A percentile compares a stretch with the other conserved stretches of the same genome.
phyloP scores from a whole-genome alignment of 2,329 filamentous ascomycete species.

The Alternaria arborescens region DNA sequence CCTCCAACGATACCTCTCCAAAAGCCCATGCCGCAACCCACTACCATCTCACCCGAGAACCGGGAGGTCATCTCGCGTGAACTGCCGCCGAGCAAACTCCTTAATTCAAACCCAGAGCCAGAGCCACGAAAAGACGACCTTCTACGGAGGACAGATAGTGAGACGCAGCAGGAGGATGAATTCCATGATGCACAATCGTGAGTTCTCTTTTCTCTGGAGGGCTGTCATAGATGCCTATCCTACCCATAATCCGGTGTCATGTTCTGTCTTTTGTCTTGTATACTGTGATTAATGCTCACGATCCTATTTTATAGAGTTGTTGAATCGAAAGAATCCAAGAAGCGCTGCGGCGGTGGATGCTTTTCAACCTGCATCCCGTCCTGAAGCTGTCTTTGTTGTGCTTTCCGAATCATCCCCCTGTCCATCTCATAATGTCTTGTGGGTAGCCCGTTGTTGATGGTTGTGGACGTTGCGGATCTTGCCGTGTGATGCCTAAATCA shows the following conservation, averaged over 20 bases:
- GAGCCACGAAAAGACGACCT: slow-evolving; percentile 26
- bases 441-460: not conserved
- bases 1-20: slow-evolving; percentile 14
- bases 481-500: slow-evolving; percentile 2
- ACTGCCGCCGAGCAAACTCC: slow-evolving; percentile 39
- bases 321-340: slow-evolving; percentile 12
- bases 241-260: not conserved
- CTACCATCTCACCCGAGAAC: slow-evolving; percentile 12
- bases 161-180: slow-evolving; percentile 55
- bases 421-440: not conserved
- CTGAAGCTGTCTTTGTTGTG: not conserved
- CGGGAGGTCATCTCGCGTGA: slow-evolving; percentile 24
- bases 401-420: not conserved
- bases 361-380: slow-evolving; percentile 28
- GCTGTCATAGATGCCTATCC: not conserved
- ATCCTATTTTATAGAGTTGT: slow-evolving; percentile 12
- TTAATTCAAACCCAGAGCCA: slow-evolving; percentile 34
- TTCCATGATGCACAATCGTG: slow-evolving; percentile 59
- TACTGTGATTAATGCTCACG: slow-evolving; percentile 8
- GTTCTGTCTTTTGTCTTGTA: not conserved
- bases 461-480: not conserved
- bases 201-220: slow-evolving; percentile 2
- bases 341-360: slow-evolving; percentile 14
- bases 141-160: slow-evolving; percentile 52
- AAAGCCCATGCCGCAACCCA: slow-evolving; percentile 14